phyloP scores from a whole-genome alignment of 768 basidiomycete species.

The Cystobasidium tubakii region DNA sequence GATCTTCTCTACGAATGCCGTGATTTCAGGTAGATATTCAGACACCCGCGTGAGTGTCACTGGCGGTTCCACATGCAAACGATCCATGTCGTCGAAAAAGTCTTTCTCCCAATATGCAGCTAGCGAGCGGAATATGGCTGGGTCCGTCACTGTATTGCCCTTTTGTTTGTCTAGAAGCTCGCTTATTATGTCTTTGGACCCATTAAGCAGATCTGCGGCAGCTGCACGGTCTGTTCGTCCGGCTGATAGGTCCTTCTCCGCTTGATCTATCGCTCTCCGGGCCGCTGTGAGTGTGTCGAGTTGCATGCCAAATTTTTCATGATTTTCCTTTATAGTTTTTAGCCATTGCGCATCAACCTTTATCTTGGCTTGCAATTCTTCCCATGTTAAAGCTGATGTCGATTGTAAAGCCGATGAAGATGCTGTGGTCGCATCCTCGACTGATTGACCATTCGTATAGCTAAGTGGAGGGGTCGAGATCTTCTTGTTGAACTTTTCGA shows the following conservation, averaged over 20 bases:
- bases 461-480: slow-evolving; percentile 37
- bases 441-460: background rate
- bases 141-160: slow-evolving; percentile 75
- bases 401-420: background rate
- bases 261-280: slow-evolving; percentile 12
- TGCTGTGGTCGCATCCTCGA: background rate
- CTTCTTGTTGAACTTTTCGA: slow-evolving; percentile 40
- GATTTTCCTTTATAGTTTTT: slow-evolving; percentile 63
- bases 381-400: slow-evolving; percentile 54
- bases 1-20: slow-evolving; percentile 76
- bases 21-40: slow-evolving; percentile 93
- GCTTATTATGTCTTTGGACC: slow-evolving; percentile 70
- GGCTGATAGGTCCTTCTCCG: slow-evolving; percentile 1
- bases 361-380: slow-evolving; percentile 55
- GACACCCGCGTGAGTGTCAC: slow-evolving; percentile 90
- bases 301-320: slow-evolving; percentile 92
- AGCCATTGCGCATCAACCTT: slow-evolving; percentile 60
- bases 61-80: slow-evolving; percentile 77
- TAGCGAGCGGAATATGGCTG: slow-evolving; percentile 70
- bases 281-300: slow-evolving; percentile 58
- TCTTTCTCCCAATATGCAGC: slow-evolving; percentile 81
- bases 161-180: slow-evolving; percentile 59
- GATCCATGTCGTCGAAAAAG: slow-evolving; percentile 87
- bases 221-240: slow-evolving; percentile 11
- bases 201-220: slow-evolving; percentile 58